Evolutionary conservation across 495 filamentous ascomycete species (phyloP).

Genomic region (Hypoxylon perforatum): DNA sequence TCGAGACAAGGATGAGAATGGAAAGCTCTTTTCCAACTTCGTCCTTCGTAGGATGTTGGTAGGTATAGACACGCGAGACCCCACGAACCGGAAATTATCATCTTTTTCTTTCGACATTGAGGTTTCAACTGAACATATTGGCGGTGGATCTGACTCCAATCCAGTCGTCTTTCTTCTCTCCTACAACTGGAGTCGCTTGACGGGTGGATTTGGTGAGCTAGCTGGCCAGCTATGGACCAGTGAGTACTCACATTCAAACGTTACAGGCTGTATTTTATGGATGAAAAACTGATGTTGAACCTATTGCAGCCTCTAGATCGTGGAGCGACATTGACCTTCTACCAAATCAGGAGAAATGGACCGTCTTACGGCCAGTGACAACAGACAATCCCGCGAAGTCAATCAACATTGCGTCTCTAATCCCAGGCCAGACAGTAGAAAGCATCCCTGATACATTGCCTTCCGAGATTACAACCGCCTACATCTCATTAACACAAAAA

Average conservation of each 20-base stretch:
- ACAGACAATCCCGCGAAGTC: background rate
- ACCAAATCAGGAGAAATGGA: background rate
- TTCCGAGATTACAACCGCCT: conserved; percentile 1
- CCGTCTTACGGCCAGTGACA: background rate
- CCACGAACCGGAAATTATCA: background rate
- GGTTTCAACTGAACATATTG: background rate
- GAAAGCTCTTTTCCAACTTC: background rate
- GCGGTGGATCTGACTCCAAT: background rate
- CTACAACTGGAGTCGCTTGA: background rate
- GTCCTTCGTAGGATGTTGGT: background rate
- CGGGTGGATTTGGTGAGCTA: background rate
- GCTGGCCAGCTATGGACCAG: background rate
- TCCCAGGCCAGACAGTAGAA: conserved; percentile 1
- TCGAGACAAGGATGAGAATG: background rate
- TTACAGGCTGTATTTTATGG: background rate
- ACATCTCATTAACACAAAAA: background rate
- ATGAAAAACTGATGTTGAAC: background rate
- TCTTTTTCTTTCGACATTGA: conserved; percentile 1
- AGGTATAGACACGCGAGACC: conserved; percentile 1
- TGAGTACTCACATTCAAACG: background rate
- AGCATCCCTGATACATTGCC: conserved; percentile 1
- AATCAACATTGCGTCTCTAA: background rate
- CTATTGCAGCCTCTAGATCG: background rate
- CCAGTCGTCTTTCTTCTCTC: background rate
- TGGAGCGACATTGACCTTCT: background rate